Conservation (phyloP, 208 protist genomes). For the Acanthamoeba castellanii region DNA sequence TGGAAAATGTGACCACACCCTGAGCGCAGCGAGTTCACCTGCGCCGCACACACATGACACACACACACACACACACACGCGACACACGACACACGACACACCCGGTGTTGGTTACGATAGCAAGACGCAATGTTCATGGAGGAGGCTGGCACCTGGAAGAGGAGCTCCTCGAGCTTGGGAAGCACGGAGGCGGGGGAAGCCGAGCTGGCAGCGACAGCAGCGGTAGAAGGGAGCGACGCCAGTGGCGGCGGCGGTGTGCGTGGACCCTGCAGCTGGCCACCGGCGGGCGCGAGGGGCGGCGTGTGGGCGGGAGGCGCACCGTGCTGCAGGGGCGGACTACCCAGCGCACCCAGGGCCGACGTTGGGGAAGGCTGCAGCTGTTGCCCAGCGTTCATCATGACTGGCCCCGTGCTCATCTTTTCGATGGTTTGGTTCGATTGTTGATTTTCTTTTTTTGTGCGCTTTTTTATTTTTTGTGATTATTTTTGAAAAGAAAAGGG, state of each 20-base stretch:
- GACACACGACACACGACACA: no score
- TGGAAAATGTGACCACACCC: conserved; percentile 57
- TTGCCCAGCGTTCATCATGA: neutral
- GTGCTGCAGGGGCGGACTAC: neutral
- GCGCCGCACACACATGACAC: no score
- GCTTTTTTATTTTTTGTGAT: no score
- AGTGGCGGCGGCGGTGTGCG: neutral
- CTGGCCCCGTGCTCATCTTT: neutral
- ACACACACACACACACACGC: no score
- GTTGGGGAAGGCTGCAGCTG: neutral
- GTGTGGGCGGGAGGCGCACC: neutral
- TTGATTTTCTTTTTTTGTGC: no score
- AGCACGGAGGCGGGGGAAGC: neutral
- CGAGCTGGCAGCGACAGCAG: neutral
- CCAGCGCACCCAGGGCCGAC: neutral
- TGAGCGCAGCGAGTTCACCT: conserved; percentile 34
- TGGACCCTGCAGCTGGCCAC: neutral
- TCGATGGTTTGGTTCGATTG: no score
- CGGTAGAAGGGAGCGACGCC: neutral
- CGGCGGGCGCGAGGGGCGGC: neutral
- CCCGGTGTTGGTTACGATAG: neutral
- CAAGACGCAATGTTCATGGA: neutral
- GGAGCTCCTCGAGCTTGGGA: conserved; percentile 59
- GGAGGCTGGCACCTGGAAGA: conserved; percentile 4
- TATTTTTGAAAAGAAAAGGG: no score